Conservation (phyloP, 805 yeast species). For the Yamadazyma nakazawae region DNA sequence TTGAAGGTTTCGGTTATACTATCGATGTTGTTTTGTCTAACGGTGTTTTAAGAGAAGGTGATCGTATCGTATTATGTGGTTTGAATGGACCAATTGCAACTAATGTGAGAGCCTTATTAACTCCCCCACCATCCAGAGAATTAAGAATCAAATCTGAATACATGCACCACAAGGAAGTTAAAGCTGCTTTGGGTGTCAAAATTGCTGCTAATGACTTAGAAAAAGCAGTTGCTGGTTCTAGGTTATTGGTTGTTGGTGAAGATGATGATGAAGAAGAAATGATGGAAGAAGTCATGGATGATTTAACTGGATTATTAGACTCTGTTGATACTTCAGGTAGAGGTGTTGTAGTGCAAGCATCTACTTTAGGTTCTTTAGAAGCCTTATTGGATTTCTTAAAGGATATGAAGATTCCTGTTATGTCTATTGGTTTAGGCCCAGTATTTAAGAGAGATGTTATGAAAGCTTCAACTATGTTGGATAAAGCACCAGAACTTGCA, state of each 20-base stretch:
- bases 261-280: conserved; percentile 97
- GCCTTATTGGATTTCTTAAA: conserved; percentile 95
- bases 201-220: conserved; percentile 97
- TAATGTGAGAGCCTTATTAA: conserved; percentile 88
- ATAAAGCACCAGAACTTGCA: conserved; percentile 91
- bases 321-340: conserved; percentile 92
- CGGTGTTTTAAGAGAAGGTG: conserved; percentile 94
- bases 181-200: conserved; percentile 98
- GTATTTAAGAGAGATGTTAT: conserved; percentile 97
- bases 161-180: conserved; percentile 94
- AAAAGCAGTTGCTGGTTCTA: conserved; percentile 98
- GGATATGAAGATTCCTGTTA: conserved; percentile 98
- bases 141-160: conserved; percentile 95
- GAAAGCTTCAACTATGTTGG: conserved; percentile 96
- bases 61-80: conserved; percentile 93
- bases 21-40: conserved; percentile 97
- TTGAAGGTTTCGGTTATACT: conserved; percentile 98
- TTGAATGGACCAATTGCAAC: conserved; percentile 98
- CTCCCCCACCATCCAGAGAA: conserved; percentile 97
- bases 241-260: conserved; percentile 90
- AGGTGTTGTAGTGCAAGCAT: conserved; percentile 98
- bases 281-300: conserved; percentile 99
- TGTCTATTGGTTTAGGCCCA: conserved; percentile 98
- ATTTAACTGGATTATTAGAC: conserved; percentile 88
- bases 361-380: conserved; percentile 96